phyloP scores from a whole-genome alignment of 129 eudicot genomes.

The Tanacetum coccineum region DNA sequence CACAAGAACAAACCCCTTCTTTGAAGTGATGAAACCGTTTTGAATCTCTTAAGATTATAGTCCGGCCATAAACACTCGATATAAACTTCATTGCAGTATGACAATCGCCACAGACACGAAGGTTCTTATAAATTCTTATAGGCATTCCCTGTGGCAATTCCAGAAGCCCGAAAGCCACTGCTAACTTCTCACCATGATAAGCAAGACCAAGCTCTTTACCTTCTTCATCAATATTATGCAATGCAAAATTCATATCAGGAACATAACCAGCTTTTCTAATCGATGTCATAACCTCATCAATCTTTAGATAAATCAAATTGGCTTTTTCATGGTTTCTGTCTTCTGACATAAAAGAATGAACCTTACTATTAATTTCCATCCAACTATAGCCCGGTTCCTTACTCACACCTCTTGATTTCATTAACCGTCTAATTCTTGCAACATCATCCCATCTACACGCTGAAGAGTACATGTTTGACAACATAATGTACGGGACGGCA shows the following conservation, averaged over 20 bases:
- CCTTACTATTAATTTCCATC: constrained; percentile 70
- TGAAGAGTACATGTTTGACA: constrained; percentile 72
- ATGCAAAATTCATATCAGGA: constrained; percentile 67
- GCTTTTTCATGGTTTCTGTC: constrained; percentile 51
- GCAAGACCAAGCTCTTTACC: constrained; percentile 65
- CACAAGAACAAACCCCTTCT: constrained; percentile 67
- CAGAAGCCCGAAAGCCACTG: constrained; percentile 73
- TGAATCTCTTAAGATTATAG: constrained; percentile 62
- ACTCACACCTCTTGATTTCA: constrained; percentile 53
- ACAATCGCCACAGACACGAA: constrained; percentile 81
- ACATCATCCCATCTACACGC: constrained; percentile 61
- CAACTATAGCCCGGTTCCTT: constrained; percentile 75
- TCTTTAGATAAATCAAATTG: constrained; percentile 45
- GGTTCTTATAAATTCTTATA: constrained; percentile 57
- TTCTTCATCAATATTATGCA: constrained; percentile 75
- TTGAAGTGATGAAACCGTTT: constrained; percentile 79
- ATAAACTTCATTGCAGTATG: constrained; percentile 74
- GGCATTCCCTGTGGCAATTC: constrained; percentile 46
- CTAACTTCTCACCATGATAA: constrained; percentile 84
- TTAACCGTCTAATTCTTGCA: constrained; percentile 46
- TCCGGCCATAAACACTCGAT: constrained; percentile 46
- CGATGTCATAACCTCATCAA: constrained; percentile 47
- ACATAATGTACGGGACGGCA: constrained; percentile 65
- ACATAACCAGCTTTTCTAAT: constrained; percentile 67
- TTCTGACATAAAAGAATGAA: constrained; percentile 63